Evolutionary conservation across 1,139 yeast genomes (phyloP).

Genomic region (Chernovozyma sophiae-reginae): DNA sequence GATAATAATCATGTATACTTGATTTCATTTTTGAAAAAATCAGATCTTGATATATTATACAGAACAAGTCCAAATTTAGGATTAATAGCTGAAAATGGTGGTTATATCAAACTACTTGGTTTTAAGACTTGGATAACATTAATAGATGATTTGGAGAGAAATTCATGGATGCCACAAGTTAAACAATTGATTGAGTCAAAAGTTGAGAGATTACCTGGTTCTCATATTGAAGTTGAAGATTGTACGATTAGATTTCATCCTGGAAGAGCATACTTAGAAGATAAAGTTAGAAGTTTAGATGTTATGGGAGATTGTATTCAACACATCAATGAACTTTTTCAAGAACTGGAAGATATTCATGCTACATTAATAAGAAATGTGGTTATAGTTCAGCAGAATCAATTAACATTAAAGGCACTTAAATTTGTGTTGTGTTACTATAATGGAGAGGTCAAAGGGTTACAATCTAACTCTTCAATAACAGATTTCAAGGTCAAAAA

Average conservation of each 20-base stretch:
- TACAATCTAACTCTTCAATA: conserved; percentile 17
- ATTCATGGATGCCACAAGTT: conserved; percentile 61
- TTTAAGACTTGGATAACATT: conserved; percentile 62
- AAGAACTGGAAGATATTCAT: conserved; percentile 58
- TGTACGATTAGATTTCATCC: conserved; percentile 73
- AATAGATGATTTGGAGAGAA: conserved; percentile 47
- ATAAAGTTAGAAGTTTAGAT: conserved; percentile 59
- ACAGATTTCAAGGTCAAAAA: conserved; percentile 20
- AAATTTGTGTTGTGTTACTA: conserved; percentile 40
- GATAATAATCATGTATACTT: conserved; percentile 66
- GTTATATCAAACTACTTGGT: conserved; percentile 55
- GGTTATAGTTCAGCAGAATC: conserved; percentile 62
- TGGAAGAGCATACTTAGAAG: conserved; percentile 56
- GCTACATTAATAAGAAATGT: conserved; percentile 70
- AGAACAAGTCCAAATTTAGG: conserved; percentile 70
- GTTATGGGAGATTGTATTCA: conserved; percentile 83
- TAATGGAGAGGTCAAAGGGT: conserved; percentile 16
- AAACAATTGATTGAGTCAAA: conserved; percentile 59
- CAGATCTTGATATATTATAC: conserved; percentile 64
- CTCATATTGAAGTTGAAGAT: conserved; percentile 68
- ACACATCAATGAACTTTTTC: conserved; percentile 75
- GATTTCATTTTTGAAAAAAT: conserved; percentile 58
- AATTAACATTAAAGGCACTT: conserved; percentile 51
- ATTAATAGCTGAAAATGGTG: conserved; percentile 87
- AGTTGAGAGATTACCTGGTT: conserved; percentile 77